These are phyloP conservation scores for Coemansia sp. DNA, from an alignment of 192 early-diverging fungal species.

Conservation along the genomic window DNA sequence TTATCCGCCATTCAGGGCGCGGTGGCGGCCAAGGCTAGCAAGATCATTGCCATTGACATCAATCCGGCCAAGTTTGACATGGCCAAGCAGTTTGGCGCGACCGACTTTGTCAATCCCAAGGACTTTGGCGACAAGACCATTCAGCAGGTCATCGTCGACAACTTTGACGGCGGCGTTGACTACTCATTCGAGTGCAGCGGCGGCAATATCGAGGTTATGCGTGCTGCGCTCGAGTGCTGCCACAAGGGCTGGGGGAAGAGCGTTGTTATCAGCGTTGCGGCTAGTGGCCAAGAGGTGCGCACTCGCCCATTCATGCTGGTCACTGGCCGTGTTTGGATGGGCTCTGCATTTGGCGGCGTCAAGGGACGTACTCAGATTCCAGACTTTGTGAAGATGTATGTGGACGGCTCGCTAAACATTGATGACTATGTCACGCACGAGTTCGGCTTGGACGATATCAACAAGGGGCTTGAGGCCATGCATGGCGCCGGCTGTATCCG, in stretches of 20 bases:
- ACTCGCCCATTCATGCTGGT: conserved; percentile 98
- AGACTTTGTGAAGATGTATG: conserved; percentile 83
- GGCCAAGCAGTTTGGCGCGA: conserved; percentile 79
- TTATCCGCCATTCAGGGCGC: conserved; percentile 90
- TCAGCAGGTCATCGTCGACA: conserved; percentile 82
- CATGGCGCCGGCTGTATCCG: conserved; percentile 69
- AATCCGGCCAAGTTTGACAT: conserved; percentile 88
- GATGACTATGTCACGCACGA: conserved; percentile 91
- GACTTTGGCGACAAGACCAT: conserved; percentile 77
- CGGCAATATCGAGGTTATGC: conserved; percentile 89
- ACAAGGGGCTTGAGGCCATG: conserved; percentile 94
- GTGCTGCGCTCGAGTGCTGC: conserved; percentile 91
- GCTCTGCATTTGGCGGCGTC: conserved; percentile 95
- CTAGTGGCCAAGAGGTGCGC: conserved; percentile 86
- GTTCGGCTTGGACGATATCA: conserved; percentile 82
- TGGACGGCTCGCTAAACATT: conserved; percentile 83
- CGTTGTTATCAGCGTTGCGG: conserved; percentile 91
- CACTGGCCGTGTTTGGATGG: conserved; percentile 95
- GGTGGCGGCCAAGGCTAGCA: conserved; percentile 61
- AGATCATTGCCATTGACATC: conserved; percentile 90
- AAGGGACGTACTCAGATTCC: conserved; percentile 94
- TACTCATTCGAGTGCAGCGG: conserved; percentile 97
- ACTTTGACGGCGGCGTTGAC: conserved; percentile 95
- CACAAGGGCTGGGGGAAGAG: conserved; percentile 94
- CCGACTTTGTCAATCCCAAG: conserved; percentile 89